Conservation (phyloP, 345 rosid genomes). For the Aquilaria sinensis region DNA sequence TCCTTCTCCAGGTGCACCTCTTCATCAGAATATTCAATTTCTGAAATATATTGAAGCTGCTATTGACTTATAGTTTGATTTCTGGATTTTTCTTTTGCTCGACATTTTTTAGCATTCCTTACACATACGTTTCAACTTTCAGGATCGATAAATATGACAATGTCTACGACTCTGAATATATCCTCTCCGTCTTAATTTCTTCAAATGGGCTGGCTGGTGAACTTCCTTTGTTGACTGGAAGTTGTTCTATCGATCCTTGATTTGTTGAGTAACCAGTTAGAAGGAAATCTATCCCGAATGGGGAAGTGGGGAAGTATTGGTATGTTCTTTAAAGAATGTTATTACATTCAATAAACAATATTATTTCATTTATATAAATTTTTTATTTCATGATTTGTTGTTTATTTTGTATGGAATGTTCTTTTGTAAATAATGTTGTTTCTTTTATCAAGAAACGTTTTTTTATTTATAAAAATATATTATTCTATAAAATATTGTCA, state of each 20-base stretch:
- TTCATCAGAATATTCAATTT: not conserved
- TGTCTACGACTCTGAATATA: constrained; percentile 65
- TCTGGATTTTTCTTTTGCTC: not conserved
- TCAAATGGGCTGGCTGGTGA: constrained; percentile 74
- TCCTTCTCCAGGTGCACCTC: not conserved
- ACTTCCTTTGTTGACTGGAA: constrained; percentile 85
- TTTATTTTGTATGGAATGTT: too few relatives aligned
- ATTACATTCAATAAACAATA: too few relatives aligned
- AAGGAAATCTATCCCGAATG: constrained; percentile 73
- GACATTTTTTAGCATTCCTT: constrained; percentile 11
- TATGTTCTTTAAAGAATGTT: too few relatives aligned
- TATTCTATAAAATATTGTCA: too few relatives aligned
- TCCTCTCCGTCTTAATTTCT: constrained; percentile 52
- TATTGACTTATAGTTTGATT: not conserved
- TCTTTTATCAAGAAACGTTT: too few relatives aligned
- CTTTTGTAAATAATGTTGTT: too few relatives aligned
- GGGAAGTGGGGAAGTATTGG: constrained; percentile 72
- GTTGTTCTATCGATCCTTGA: constrained; percentile 57
- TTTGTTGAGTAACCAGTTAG: constrained; percentile 77
- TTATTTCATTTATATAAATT: too few relatives aligned
- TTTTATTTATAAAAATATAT: too few relatives aligned
- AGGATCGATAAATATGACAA: constrained; percentile 70
- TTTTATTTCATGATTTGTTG: too few relatives aligned
- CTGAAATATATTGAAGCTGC: not conserved
- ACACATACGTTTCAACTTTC: constrained; percentile 26